phyloP scores from a whole-genome alignment of 2,329 filamentous ascomycete species.

The Pseudogymnoascus sp. region DNA sequence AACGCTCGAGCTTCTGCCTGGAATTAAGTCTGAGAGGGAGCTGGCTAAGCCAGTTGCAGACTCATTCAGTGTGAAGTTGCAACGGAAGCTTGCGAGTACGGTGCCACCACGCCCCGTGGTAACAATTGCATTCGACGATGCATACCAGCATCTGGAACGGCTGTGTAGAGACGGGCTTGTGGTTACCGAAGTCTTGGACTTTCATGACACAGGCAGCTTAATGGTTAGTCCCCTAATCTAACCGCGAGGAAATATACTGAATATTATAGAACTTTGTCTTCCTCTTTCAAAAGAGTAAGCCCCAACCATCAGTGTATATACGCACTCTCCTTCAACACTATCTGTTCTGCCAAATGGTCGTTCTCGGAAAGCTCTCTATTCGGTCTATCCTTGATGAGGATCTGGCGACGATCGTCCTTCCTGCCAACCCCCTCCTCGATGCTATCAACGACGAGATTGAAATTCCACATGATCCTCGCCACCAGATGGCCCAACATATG shows the following conservation, averaged over 20 bases:
- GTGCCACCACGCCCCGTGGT: slow-evolving; percentile 90
- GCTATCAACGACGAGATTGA: slow-evolving; percentile 70
- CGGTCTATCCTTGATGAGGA: slow-evolving; percentile 74
- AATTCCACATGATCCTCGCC: slow-evolving; percentile 61
- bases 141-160: slow-evolving; percentile 58
- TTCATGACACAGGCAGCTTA: slow-evolving; percentile 59
- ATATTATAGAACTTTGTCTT: slow-evolving; percentile 58
- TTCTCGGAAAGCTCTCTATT: slow-evolving; percentile 59
- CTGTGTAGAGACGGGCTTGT: slow-evolving; percentile 67
- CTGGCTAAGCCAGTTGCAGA: slow-evolving; percentile 59
- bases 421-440: slow-evolving; percentile 62
- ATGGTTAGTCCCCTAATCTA: slow-evolving; percentile 42
- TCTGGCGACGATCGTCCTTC: slow-evolving; percentile 67
- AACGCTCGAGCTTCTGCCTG: slow-evolving; percentile 38
- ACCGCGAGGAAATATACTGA: slow-evolving; percentile 8
- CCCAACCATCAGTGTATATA: slow-evolving; percentile 75
- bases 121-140: slow-evolving; percentile 62
- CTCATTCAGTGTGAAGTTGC: slow-evolving; percentile 85
- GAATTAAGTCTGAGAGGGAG: slow-evolving; percentile 49
- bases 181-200: slow-evolving; percentile 58
- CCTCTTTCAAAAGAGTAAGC: slow-evolving; percentile 68
- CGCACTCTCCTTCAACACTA: slow-evolving; percentile 70
- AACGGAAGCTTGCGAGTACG: slow-evolving; percentile 84
- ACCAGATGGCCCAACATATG: slow-evolving; percentile 64
- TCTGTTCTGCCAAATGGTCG: slow-evolving; percentile 62